Percentiles rank a stretch among this genome's conserved stretches.
Conservation (phyloP, 192 early-diverging fungal genomes). For the Linnemannia exigua region DNA sequence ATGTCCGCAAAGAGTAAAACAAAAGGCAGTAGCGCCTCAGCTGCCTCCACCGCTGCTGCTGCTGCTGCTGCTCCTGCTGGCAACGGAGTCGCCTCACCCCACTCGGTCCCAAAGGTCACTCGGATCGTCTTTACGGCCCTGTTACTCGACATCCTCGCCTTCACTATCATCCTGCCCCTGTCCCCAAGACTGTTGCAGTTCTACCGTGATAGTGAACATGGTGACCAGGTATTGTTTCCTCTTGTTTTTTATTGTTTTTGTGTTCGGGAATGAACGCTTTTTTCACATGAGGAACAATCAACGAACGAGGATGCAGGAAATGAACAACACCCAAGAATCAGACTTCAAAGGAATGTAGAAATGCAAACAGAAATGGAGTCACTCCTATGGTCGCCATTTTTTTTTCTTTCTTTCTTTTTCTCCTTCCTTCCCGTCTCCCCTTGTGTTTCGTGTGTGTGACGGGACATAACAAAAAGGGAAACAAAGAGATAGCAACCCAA, state of each 20-base stretch:
- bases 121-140: constrained; percentile 86
- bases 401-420: background rate
- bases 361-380: too few relatives aligned
- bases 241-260: constrained; percentile 3
- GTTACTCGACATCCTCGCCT: constrained; percentile 95
- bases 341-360: too few relatives aligned
- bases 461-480: background rate
- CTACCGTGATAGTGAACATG: constrained; percentile 80
- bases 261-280: too few relatives aligned
- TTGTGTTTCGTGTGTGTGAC: constrained; percentile 1
- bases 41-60: too few relatives aligned
- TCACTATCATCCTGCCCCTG: constrained; percentile 97
- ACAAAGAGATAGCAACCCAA: background rate
- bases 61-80: background rate
- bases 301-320: background rate
- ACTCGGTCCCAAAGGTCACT: constrained; percentile 38
- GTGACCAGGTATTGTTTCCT: constrained; percentile 62
- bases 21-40: background rate
- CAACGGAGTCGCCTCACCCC: background rate
- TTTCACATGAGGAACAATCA: background rate
- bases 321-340: too few relatives aligned
- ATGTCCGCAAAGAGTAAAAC: background rate
- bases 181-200: constrained; percentile 91
- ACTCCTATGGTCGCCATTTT: too few relatives aligned
- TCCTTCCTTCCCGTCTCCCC: background rate